Conservation (phyloP, 768 basidiomycete species). For the Tricholoma terreum region DNA sequence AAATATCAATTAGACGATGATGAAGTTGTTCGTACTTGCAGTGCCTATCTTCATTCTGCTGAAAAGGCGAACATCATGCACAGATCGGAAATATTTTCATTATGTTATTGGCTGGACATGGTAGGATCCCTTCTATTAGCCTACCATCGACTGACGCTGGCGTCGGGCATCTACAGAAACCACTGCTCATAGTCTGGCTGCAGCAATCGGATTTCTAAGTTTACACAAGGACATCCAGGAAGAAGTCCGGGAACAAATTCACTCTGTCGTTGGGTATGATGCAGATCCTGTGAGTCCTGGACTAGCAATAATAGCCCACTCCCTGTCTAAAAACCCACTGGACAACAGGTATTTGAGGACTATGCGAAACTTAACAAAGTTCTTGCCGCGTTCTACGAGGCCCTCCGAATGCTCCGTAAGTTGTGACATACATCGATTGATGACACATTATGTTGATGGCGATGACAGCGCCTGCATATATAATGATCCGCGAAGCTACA, state of each 20-base stretch:
- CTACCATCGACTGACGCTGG: background rate
- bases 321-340: background rate
- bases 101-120: slow-evolving; percentile 58
- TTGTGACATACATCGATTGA: background rate
- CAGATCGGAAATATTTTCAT: slow-evolving; percentile 54
- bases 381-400: slow-evolving; percentile 41
- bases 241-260: slow-evolving; percentile 38
- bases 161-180: slow-evolving; percentile 30
- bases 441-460: background rate
- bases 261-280: slow-evolving; percentile 29
- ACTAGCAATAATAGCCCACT: background rate
- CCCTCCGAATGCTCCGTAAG: slow-evolving; percentile 45
- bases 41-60: background rate
- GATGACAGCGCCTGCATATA: slow-evolving; percentile 35
- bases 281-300: slow-evolving; percentile 31
- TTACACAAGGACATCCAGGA: slow-evolving; percentile 42
- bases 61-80: background rate
- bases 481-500: slow-evolving; percentile 40
- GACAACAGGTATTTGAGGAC: slow-evolving; percentile 35
- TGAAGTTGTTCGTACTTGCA: slow-evolving; percentile 33
- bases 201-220: slow-evolving; percentile 41
- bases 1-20: slow-evolving; percentile 39
- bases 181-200: slow-evolving; percentile 42
- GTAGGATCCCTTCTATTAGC: slow-evolving; percentile 21
- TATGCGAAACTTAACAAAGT: slow-evolving; percentile 41